Base-by-base conservation (phyloP, 2,329 filamentous ascomycete species). In the Macrophomina phaseolina region DNA sequence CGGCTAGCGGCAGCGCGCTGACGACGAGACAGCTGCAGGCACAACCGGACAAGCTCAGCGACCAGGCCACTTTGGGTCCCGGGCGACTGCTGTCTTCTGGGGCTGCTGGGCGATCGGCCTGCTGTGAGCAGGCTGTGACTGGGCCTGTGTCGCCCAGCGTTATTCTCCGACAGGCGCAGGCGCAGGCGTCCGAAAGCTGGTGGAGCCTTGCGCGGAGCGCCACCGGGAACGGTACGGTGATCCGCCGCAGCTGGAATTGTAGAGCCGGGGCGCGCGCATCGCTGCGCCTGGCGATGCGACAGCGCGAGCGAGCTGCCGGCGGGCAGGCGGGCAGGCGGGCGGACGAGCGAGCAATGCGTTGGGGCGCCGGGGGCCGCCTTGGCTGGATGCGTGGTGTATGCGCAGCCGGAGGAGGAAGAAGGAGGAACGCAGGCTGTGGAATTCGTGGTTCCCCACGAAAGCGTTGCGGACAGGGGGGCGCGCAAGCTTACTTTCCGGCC, bases 151-250 rank as follows among this genome's bases (percentile, higher is more conserved):
- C 18, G 53, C 42, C 42, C n/a, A 2, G 16, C 38, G 42, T 28
- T 62, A 62, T 49, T 62, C 58, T 62, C 58, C 56, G 56, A 36
- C 56, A 14, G n/a, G 45, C 38, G 38, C 38, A 40, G 48, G 48
- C 48, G 48, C 48, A 51, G 48, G 48, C 23, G 48, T 30, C 48
- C 49, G 49, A 46, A 32, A 34, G 40, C 42, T 34, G 56, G 58
- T 62, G 45, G 45, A 62, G 58, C 58, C 58, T 32, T 61, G 56
- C 56, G 56, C 56, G 56, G 56, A 16, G 56, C 56, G 56, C 56
- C 56, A 61, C 56, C 56, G 56, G 56, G 56, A 49, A 32, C 58
- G 40, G 56, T 46, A 28, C 56, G 58, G 58, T 62, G 58, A 62
- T 62, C 58, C 45, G 56, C 58, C 9, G 45, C 45, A 48, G 30